Conservation (phyloP, 768 basidiomycete species). For the Candolleomyces efflorescens region DNA sequence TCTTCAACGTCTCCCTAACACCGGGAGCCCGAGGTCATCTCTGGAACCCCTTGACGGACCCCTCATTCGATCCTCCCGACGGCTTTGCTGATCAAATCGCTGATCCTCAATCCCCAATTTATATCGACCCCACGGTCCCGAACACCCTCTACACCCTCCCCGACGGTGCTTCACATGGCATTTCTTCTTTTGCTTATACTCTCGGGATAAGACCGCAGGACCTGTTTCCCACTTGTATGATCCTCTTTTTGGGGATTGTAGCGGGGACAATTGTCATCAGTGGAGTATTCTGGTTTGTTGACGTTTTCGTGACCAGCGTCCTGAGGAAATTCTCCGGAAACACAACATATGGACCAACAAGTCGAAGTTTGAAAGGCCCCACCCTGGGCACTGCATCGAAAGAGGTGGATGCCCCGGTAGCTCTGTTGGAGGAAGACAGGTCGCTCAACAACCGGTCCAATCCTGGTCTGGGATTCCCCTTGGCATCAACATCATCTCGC, state of each 20-base stretch:
- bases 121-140: slow-evolving; percentile 59
- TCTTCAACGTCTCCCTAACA: slow-evolving; percentile 58
- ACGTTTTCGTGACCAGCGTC: slow-evolving; percentile 25
- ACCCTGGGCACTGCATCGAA: not conserved
- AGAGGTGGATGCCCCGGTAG: not conserved
- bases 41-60: slow-evolving; percentile 63
- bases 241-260: slow-evolving; percentile 76
- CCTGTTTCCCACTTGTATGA: slow-evolving; percentile 77
- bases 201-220: slow-evolving; percentile 81
- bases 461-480: slow-evolving; percentile 24
- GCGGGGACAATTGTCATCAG: slow-evolving; percentile 70
- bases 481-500: slow-evolving; percentile 12
- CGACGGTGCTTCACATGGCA: slow-evolving; percentile 55
- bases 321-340: slow-evolving; percentile 4
- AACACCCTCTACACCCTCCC: slow-evolving; percentile 77
- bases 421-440: slow-evolving; percentile 43
- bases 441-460: slow-evolving; percentile 26
- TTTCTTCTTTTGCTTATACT: slow-evolving; percentile 80
- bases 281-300: slow-evolving; percentile 67
- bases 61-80: slow-evolving; percentile 60
- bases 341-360: slow-evolving; percentile 5
- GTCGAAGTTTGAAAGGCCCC: slow-evolving; percentile 6
- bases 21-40: slow-evolving; percentile 44
- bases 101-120: slow-evolving; percentile 71
- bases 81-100: slow-evolving; percentile 69